A percentile compares a stretch with the other conserved stretches of the same genome.
These are phyloP conservation scores for Mycena epipterygia DNA, from an alignment of 768 basidiomycete species.

Conservation along the genomic window DNA sequence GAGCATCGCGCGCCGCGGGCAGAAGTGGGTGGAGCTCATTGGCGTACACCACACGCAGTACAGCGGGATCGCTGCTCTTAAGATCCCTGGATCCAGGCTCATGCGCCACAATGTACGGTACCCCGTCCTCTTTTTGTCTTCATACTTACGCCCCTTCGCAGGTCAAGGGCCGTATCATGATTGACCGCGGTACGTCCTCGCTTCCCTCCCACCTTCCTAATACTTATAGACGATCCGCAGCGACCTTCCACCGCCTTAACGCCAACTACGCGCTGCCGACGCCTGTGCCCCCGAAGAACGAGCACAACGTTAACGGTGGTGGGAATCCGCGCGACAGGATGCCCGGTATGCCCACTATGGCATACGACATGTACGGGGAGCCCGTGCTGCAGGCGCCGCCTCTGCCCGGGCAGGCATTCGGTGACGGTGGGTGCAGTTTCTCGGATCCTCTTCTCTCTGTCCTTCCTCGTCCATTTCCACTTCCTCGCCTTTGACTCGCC, in stretches of 20 bases:
- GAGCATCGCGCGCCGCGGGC: constrained; percentile 61
- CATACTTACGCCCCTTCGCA: constrained; percentile 36
- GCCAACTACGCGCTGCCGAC: constrained; percentile 62
- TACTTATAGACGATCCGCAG: constrained; percentile 36
- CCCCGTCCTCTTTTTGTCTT: neutral
- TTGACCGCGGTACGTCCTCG: constrained; percentile 62
- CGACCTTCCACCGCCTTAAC: constrained; percentile 67
- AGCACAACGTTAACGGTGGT: neutral
- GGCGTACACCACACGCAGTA: constrained; percentile 72
- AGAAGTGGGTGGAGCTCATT: constrained; percentile 67
- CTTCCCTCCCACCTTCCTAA: neutral
- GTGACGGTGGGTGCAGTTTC: constrained; percentile 19
- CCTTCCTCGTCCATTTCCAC: too few relatives aligned
- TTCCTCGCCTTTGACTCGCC: too few relatives aligned
- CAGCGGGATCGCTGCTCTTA: constrained; percentile 63
- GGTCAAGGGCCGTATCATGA: constrained; percentile 72
- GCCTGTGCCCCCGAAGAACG: constrained; percentile 47
- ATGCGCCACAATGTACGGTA: constrained; percentile 64
- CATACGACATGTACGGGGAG: constrained; percentile 41
- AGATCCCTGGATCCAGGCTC: constrained; percentile 46
- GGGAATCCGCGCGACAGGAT: neutral
- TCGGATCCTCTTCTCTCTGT: too few relatives aligned
- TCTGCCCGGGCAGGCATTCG: constrained; percentile 19
- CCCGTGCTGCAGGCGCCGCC: constrained; percentile 26
- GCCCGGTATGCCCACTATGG: constrained; percentile 5